phyloP scores from a whole-genome alignment of 306 rosid species.

The Quercus glauca region DNA sequence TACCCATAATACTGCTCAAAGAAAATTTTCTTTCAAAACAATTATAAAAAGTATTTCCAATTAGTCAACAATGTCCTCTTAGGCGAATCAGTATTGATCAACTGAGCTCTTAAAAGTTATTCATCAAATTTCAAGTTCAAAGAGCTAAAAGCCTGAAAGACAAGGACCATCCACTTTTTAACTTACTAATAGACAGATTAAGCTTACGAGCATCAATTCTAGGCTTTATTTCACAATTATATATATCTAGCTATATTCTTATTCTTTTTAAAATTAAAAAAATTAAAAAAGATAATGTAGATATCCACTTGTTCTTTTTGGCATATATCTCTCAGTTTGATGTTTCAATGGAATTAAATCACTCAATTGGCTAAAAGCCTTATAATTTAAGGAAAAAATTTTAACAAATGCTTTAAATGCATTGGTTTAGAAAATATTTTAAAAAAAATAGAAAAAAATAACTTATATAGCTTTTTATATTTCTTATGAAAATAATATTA shows the following conservation, averaged over 20 bases:
- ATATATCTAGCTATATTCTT: background rate
- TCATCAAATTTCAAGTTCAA: background rate
- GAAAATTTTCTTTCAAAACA: too few species aligned
- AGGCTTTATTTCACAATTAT: background rate
- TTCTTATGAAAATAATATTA: too few species aligned
- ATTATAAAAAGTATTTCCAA: too few species aligned
- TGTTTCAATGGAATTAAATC: too few species aligned
- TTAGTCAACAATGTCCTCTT: background rate
- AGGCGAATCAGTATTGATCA: background rate
- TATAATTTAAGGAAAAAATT: too few species aligned
- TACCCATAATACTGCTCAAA: too few species aligned
- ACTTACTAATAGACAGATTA: background rate
- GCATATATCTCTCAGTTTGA: background rate
- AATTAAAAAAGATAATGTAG: background rate
- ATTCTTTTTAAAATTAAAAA: background rate
- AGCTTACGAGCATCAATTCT: conserved; percentile 8
- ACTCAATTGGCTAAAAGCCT: too few species aligned
- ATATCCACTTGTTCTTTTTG: background rate
- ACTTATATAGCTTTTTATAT: too few species aligned
- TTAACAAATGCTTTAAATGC: too few species aligned
- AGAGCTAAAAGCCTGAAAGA: background rate
- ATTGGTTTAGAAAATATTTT: too few species aligned
- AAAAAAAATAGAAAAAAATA: too few species aligned
- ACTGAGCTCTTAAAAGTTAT: background rate
- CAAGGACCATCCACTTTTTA: background rate